Percentiles rank a stretch among this genome's conserved stretches.
These are phyloP conservation scores for Telfairia occidentalis DNA, from an alignment of 331 rosid genomes.

Conservation along the genomic window DNA sequence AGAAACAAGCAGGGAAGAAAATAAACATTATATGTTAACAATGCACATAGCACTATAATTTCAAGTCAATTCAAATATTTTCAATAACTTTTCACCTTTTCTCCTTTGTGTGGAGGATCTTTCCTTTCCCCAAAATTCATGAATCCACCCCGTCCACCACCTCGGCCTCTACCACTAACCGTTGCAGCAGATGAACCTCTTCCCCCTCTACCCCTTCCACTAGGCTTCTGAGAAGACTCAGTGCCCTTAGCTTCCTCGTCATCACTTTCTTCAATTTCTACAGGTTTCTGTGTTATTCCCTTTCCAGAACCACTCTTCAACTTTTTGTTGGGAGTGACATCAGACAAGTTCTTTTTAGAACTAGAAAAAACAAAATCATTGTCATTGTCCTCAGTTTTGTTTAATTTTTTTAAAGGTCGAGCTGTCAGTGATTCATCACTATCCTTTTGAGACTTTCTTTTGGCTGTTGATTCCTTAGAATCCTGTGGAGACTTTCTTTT, in stretches of 20 bases:
- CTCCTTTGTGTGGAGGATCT: conserved; percentile 95
- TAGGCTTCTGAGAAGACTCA: conserved; percentile 32
- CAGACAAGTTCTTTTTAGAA: conserved; percentile 33
- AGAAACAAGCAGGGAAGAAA: conserved; percentile 22
- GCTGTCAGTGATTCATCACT: conserved; percentile 24
- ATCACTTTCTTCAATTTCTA: conserved; percentile 36
- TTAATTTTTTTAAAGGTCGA: conserved; percentile 31
- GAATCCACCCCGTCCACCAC: conserved; percentile 81
- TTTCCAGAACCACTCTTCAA: conserved; percentile 54
- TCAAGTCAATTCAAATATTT: conserved; percentile 10
- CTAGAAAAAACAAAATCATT: conserved; percentile 32
- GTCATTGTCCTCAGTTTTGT: conserved; percentile 28
- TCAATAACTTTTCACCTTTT: conserved; percentile 48
- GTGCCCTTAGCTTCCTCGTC: conserved; percentile 39
- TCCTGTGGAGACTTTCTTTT: conserved; percentile 53
- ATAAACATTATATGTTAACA: conserved; percentile 5
- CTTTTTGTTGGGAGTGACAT: conserved; percentile 55
- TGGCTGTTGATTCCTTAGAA: conserved; percentile 33
- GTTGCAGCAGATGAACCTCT: conserved; percentile 49
- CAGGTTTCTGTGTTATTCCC: conserved; percentile 38
- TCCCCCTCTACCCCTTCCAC: conserved; percentile 75
- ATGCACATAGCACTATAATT: neutral
- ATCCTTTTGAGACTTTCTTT: conserved; percentile 49
- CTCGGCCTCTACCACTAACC: conserved; percentile 78
- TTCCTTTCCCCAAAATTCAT: conserved; percentile 95